Base-by-base conservation (phyloP, 148 eudicot genomes). In the Mesembryanthemum crystallinum region DNA sequence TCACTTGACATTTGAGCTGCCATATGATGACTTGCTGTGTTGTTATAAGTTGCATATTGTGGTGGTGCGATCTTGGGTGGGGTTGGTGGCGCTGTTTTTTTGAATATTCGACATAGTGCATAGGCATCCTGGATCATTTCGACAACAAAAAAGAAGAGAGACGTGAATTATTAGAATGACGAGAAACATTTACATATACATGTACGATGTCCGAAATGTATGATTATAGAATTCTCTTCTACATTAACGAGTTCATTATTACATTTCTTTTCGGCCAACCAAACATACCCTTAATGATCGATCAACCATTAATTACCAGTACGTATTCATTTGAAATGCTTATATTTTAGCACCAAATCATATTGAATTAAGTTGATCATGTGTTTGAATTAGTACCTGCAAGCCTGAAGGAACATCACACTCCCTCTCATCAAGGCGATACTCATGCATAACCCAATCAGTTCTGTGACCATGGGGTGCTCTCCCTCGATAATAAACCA, bases 381-480 rank as follows among this genome's bases (percentile, higher is more conserved):
- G n/a, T 1, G n/a, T 9, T 11, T 14, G 27, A 28, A 29, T 37
- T 18, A 61, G 2, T 43, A 90, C 97, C 89, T 89, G 94, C 42
- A 92, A 72, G 72, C 97, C 92, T 0, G 83, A 73, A 81, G 80
- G 73, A 71, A 72, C 74, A 64, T 92, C 93, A 74, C 98, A 92
- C 69, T 92, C 95, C 29, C 91, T 70, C 43, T 92, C 98, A 72
- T 92, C 96, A 8, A 92, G 87, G n/a, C 98, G 86, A 73, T 92
- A 92, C 62, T 92, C 98, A 54, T 92, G 98, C 96, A 92, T 92
- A n/a, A 92, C 93, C 98, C 98, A 92, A 76, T 72, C 93, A 8
- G 91, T 87, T 1, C 96, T 85, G 29, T 80, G 73, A 17, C 98
- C 98, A 77, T 92, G 96, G 17, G 98, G 98, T 23, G 98, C 98